Conservation (phyloP, 306 rosid species). For the Cicer pinnatifidum region DNA sequence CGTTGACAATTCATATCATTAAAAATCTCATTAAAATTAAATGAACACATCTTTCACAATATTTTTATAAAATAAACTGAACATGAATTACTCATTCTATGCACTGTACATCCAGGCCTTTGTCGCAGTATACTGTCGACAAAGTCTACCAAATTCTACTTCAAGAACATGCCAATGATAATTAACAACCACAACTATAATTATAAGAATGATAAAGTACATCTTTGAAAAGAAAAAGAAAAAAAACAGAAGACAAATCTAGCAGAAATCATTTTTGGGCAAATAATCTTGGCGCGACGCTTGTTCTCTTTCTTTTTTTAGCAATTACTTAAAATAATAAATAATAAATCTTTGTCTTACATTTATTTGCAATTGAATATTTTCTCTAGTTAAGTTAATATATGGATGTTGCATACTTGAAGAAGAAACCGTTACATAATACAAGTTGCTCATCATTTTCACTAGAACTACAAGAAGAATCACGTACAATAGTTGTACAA, state of each 20-base stretch:
- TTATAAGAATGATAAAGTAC: neutral
- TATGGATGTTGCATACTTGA: constrained; percentile 24
- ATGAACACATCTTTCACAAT: too few relatives aligned
- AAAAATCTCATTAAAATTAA: too few relatives aligned
- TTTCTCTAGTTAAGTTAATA: constrained; percentile 13
- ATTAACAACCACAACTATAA: neutral
- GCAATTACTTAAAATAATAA: neutral
- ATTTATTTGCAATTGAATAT: constrained; percentile 9
- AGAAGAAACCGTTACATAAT: constrained; percentile 18
- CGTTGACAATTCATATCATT: too few relatives aligned
- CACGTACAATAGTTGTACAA: constrained; percentile 24
- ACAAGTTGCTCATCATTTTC: constrained; percentile 33
- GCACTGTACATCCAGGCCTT: too few relatives aligned
- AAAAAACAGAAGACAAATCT: neutral
- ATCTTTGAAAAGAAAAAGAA: neutral
- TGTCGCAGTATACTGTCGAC: neutral
- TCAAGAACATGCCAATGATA: neutral
- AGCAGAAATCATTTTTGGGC: neutral
- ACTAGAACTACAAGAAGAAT: constrained; percentile 34
- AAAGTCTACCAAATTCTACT: too few relatives aligned
- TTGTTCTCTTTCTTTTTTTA: neutral
- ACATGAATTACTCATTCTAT: too few relatives aligned
- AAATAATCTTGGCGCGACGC: neutral
- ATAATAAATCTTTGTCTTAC: neutral
- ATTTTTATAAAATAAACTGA: too few relatives aligned